Base-by-base conservation (phyloP, 192 early-diverging fungal species). In the Coemansia erecta region DNA sequence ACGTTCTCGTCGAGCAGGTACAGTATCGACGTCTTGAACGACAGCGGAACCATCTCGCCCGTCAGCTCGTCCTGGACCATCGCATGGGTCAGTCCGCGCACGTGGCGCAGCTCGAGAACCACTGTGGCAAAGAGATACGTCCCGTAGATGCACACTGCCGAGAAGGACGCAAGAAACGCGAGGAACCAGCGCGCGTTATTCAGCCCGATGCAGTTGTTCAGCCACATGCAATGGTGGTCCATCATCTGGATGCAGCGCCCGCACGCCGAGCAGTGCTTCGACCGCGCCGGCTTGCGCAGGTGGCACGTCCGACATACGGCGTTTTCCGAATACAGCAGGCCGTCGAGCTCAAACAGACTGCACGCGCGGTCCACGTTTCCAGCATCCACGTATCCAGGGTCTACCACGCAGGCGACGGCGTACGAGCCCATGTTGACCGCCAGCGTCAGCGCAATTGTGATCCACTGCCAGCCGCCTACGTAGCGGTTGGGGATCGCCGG, bases 221-320 rank as follows among this genome's bases (percentile, higher is more conserved):
- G 63, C 79, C 79, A 81, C 21, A 81, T 66, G 43, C 80, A 81
- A 50, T 81, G 80, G 63, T 81, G 80, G 64, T 81, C 80, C 70
- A 69, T 51, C 64, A 71, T 69, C 57, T 70, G 65, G 19, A 81
- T 58, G 61, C 80, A 81, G 35, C 44, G 54, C 15, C 53, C 56
- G 56, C 80, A 81, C 9, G 60, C 61, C 21, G 73, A 60, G 56
- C 80, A 81, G 56, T 81, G 80, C 57, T 81, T 81, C 48, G 80
- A 81, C 55, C 80, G 66, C n/a, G 80, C 80, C 5, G 80, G 71
- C 58, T 70, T 73, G 52, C 53, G 41, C 53, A 56, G 51, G 14
- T 39, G 24, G 42, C 77, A 79, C 5, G 77, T 79, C 18, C 63
- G 56, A 37, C 77, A 79, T n/a, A 49, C 33, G 12, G 39, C 17